Percentiles rank a stretch among this genome's conserved stretches.
These are phyloP conservation scores for Microstroma glucosiphilum DNA, from an alignment of 1,284 basidiomycete genomes.

Conservation along the genomic window DNA sequence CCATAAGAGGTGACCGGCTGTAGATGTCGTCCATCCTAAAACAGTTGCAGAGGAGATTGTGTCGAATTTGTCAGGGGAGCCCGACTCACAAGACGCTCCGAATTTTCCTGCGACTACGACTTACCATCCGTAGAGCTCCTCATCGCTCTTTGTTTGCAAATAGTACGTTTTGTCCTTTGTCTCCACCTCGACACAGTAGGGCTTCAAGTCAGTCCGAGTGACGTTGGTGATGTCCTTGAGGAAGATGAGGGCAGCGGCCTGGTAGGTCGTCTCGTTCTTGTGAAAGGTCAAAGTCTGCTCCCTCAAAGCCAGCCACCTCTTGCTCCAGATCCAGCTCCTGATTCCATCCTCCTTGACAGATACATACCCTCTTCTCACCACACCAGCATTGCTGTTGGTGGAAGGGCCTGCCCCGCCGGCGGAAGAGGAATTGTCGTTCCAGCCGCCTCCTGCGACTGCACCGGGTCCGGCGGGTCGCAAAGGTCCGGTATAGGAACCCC, in stretches of 20 bases:
- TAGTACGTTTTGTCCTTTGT: slow-evolving; percentile 70
- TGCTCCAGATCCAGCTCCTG: slow-evolving; percentile 82
- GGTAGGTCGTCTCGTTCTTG: slow-evolving; percentile 74
- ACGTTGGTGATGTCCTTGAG: slow-evolving; percentile 77
- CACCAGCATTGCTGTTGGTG: slow-evolving; percentile 19
- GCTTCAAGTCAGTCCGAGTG: slow-evolving; percentile 84
- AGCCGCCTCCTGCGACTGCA: slow-evolving; percentile 16
- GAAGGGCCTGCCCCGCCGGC: background rate
- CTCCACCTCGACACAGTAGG: slow-evolving; percentile 72
- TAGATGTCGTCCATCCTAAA: slow-evolving; percentile 78
- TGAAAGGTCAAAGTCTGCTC: slow-evolving; percentile 75
- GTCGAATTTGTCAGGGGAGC: background rate
- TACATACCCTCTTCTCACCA: slow-evolving; percentile 47
- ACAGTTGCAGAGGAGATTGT: background rate
- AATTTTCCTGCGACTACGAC: no score
- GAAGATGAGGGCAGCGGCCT: slow-evolving; percentile 62
- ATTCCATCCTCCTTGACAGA: slow-evolving; percentile 51
- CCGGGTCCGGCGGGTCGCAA: slow-evolving; percentile 38
- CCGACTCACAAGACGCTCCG: no score
- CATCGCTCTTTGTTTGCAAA: slow-evolving; percentile 82
- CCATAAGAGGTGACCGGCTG: slow-evolving; percentile 81
- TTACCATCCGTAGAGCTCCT: slow-evolving; percentile 85
- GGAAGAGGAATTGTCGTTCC: slow-evolving; percentile 10
- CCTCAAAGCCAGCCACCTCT: slow-evolving; percentile 81
- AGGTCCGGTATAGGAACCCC: slow-evolving; percentile 41